phyloP scores from a whole-genome alignment of 2,329 filamentous ascomycete species.

The Aspergillus clavatus region DNA sequence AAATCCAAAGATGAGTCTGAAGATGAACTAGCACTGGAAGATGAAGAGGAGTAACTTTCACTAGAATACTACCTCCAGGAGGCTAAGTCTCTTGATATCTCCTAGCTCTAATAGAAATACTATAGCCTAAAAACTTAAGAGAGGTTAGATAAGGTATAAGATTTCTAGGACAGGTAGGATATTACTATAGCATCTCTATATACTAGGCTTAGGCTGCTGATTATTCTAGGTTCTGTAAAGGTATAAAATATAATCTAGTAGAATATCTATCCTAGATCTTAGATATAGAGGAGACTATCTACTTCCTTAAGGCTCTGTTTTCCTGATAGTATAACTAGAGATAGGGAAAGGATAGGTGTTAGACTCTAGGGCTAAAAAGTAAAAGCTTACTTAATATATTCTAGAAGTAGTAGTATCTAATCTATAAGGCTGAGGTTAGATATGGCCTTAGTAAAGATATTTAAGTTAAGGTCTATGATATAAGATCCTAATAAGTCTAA shows the following conservation, averaged over 20 bases:
- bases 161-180: slow-evolving; percentile 22
- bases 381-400: slow-evolving; percentile 20
- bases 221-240: slow-evolving; percentile 21
- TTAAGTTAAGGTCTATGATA: slow-evolving; percentile 16
- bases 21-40: slow-evolving; percentile 9
- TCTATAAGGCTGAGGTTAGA: slow-evolving; percentile 17
- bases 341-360: slow-evolving; percentile 13
- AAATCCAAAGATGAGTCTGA: slow-evolving; percentile 11
- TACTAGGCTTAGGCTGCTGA: slow-evolving; percentile 4
- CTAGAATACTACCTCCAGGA: slow-evolving; percentile 19
- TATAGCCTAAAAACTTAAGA: slow-evolving; percentile 24
- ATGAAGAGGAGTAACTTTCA: slow-evolving; percentile 15
- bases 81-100: slow-evolving; percentile 23
- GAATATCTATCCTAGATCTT: slow-evolving; percentile 19
- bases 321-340: slow-evolving; percentile 16
- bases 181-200: background rate
- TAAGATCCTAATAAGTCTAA: slow-evolving; percentile 10
- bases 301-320: slow-evolving; percentile 24
- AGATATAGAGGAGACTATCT: slow-evolving; percentile 24
- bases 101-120: slow-evolving; percentile 22
- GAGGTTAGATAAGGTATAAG: slow-evolving; percentile 21
- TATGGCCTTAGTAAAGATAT: slow-evolving; percentile 16
- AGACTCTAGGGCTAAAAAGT: slow-evolving; percentile 9
- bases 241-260: slow-evolving; percentile 13
- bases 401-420: slow-evolving; percentile 24